Conservation (phyloP, 1,284 basidiomycete species). For the Trichosporon coremiiforme region DNA sequence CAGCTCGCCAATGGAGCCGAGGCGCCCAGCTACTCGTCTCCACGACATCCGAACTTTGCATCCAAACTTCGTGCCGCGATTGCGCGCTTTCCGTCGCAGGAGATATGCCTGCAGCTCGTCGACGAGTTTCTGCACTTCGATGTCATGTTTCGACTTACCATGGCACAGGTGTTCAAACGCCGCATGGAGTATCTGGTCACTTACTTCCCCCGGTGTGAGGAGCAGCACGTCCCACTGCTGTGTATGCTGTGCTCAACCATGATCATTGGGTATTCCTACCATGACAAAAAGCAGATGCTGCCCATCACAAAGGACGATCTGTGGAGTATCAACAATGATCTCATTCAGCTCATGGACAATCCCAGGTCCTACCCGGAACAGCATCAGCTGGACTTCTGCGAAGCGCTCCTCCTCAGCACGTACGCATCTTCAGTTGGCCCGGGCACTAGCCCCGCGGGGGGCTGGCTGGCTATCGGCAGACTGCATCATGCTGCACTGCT, state of each 20-base stretch:
- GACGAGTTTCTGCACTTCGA: constrained; percentile 19
- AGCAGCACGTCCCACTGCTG: neutral
- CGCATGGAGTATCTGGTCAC: constrained; percentile 10
- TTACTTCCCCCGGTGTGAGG: neutral
- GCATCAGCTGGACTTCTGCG: constrained; percentile 5
- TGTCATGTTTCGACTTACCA: constrained; percentile 18
- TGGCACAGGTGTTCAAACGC: neutral
- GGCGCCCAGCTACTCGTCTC: neutral
- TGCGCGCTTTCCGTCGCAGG: neutral
- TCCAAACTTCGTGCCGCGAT: neutral
- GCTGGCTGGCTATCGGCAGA: neutral
- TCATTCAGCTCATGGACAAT: constrained; percentile 12
- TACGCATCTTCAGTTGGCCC: neutral
- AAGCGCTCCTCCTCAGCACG: neutral
- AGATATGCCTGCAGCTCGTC: constrained; percentile 2
- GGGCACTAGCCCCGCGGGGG: neutral
- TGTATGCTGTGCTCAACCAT: neutral
- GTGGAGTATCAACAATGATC: constrained; percentile 4
- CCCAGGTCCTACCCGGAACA: constrained; percentile 1
- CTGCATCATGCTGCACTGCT: constrained; percentile 11
- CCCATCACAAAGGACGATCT: constrained; percentile 1
- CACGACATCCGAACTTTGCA: neutral
- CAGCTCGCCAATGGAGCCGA: neutral
- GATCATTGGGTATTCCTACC: neutral
- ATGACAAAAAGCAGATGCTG: neutral